Base-by-base conservation (phyloP, 1,139 yeast species). In the Suhomyces kunorum region DNA sequence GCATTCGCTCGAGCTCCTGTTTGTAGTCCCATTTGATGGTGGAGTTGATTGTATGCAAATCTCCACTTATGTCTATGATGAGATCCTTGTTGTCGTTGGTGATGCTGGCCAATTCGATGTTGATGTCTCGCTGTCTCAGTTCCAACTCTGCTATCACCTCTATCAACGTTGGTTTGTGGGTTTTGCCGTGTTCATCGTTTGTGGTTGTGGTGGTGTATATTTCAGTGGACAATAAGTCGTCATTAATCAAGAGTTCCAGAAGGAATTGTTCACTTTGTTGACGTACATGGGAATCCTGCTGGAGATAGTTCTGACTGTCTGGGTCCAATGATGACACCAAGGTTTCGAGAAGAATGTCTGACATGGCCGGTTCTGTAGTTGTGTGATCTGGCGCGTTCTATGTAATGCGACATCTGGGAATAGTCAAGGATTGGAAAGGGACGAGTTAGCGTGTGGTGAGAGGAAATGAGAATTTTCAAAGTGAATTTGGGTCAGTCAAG, bases 131-230 rank as follows among this genome's bases (percentile, higher is more conserved):
- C 40, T 59, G 66, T 12, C 54, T 50, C 49, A 57, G 60, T 41
- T 72, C 77, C 36, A 73, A 58, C 46, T 72, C 77, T 2, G 77
- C 78, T 14, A 73, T 72, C 46, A 72, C 78, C 44, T 71, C 76
- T 4, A 64, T 67, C 31, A 71, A 49, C 1, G 75, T 69, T 31
- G 54, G 56, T 25, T 49, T 49, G 18, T 53, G 45, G 9, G 42
- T 33, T 32, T 44, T 40, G 24, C 28, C 29, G 29, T 25, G 22
- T 5, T 39, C 15, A n/a, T 45, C 25, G 39, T 50, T 47, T 19
- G 48, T 30, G 42, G 53, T 48, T 14, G 63, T 59, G 29, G 70
- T 66, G 32, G 72, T 67, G 52, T 58, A 69, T 1, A 59, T 54
- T 11, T 71, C 77, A 3, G 75, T 69, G 11, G 75, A 67, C 23